Conservation (phyloP, 371 early-diverging fungal species). For the Mycotypha africana region DNA sequence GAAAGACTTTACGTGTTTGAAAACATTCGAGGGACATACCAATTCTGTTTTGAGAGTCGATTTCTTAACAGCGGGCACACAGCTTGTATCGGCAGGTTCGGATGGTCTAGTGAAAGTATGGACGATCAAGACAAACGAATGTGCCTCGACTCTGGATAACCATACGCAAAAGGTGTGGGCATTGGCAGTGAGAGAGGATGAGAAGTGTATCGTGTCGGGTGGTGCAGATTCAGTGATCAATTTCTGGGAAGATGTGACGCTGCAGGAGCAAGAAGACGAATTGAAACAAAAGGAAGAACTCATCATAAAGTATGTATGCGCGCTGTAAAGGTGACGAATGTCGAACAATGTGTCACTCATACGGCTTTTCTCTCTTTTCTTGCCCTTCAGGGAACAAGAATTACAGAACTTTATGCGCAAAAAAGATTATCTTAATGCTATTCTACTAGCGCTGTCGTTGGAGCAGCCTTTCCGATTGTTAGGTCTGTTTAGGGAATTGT, state of each 20-base stretch:
- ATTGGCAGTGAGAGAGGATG: slow-evolving; percentile 68
- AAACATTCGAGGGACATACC: slow-evolving; percentile 95
- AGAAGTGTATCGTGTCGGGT: slow-evolving; percentile 76
- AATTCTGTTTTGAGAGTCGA: slow-evolving; percentile 85
- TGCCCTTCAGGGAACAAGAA: slow-evolving; percentile 83
- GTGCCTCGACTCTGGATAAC: slow-evolving; percentile 85
- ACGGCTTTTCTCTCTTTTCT: slow-evolving; percentile 1
- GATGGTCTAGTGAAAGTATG: slow-evolving; percentile 95
- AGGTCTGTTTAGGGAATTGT: slow-evolving; percentile 65
- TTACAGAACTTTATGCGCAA: slow-evolving; percentile 77
- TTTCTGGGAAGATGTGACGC: slow-evolving; percentile 90
- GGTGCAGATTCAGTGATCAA: slow-evolving; percentile 88
- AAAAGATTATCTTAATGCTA: slow-evolving; percentile 92
- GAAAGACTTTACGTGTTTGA: slow-evolving; percentile 81
- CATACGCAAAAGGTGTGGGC: slow-evolving; percentile 96
- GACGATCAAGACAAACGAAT: slow-evolving; percentile 88
- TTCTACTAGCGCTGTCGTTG: slow-evolving; percentile 83
- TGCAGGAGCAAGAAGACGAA: slow-evolving; percentile 70
- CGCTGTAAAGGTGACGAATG: too few species aligned
- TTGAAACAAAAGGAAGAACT: slow-evolving; percentile 63
- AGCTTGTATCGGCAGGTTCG: slow-evolving; percentile 81
- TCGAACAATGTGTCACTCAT: background rate
- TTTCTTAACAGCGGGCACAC: slow-evolving; percentile 85
- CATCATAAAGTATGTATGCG: slow-evolving; percentile 51
- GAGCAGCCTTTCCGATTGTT: slow-evolving; percentile 85